Base-by-base conservation (phyloP, 352 stramenopile genomes). In the Peronospora farinosa region DNA sequence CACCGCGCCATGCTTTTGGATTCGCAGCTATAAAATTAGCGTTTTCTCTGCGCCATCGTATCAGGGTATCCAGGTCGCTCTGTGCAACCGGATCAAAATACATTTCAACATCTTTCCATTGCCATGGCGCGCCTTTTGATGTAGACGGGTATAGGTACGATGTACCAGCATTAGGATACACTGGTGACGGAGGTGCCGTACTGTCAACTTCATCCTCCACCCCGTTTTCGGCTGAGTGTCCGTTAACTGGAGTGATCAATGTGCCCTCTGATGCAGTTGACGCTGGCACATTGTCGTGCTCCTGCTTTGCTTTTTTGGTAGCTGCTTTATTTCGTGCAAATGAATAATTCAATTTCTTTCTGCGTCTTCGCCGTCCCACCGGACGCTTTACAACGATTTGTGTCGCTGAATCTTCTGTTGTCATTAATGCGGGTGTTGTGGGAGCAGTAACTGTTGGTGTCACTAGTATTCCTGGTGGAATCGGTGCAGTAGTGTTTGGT, bases 1-100 rank as follows among this genome's bases (percentile, higher is more conserved):
- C 23, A 23, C 21, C 39, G 3, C 36, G 61, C 49, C 59, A 66
- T 21, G 35, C 45, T 4, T 35, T 47, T 42, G 60, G 25, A 47
- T 86, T 83, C 8, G 70, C 66, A 28, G 72, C 63, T 16, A 91
- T 52, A 40, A 83, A 55, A 38, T 72, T 69, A 13, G 78, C 80
- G 33, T 66, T 74, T 43, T 74, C 69, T 36, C 75, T 79, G 2
- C 80, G 73, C 32, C 68, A 62, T 23, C 54, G 61, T 40, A 64
- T 47, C 27, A 91, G 35, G 13, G 86, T 78, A 33, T 85, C 62
- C 47, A 91, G 47, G 33, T 77, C 68, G 30, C 53, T 47, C n/a
- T 85, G 67, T 9, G 45, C 40, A 35, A 86, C 25, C 16, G 72
- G 64, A 1, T 72, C 68, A 45, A 83, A 92, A 50, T 81, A 89